phyloP scores from a whole-genome alignment of 768 basidiomycete genomes.

The Neoboletus brunneissimus region DNA sequence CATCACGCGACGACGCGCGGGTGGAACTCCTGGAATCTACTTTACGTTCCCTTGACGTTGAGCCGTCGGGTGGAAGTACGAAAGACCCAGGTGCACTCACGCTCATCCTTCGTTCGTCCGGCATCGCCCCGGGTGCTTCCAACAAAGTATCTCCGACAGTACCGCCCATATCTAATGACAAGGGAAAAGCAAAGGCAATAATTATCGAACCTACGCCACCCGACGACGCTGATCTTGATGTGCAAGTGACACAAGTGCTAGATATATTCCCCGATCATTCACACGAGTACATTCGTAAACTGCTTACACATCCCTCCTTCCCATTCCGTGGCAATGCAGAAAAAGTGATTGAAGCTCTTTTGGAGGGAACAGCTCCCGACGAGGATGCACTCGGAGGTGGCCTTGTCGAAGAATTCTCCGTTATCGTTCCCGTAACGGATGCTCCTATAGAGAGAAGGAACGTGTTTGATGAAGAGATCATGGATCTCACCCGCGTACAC shows the following conservation, averaged over 20 bases:
- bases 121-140: constrained; percentile 34
- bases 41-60: constrained; percentile 40
- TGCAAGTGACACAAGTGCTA: constrained; percentile 64
- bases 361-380: constrained; percentile 67
- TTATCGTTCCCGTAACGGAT: neutral
- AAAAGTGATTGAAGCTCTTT: constrained; percentile 62
- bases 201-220: constrained; percentile 12
- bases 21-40: constrained; percentile 55
- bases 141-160: constrained; percentile 31
- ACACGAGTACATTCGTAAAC: constrained; percentile 52
- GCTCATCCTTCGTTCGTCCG: constrained; percentile 62
- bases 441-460: constrained; percentile 55
- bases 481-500: constrained; percentile 60
- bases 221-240: constrained; percentile 47
- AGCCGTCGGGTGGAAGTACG: constrained; percentile 8
- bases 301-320: constrained; percentile 48
- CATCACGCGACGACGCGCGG: constrained; percentile 54
- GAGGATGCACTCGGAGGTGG: constrained; percentile 28
- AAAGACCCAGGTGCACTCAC: constrained; percentile 57
- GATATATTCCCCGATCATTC: constrained; percentile 71
- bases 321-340: constrained; percentile 57
- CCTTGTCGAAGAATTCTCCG: neutral
- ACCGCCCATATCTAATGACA: constrained; percentile 19
- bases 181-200: constrained; percentile 43
- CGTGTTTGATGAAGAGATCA: constrained; percentile 67